A percentile compares a stretch with the other conserved stretches of the same genome.
Evolutionary conservation across 495 filamentous ascomycete species (phyloP).

Genomic region (Penicillium cosmopolitanum): DNA sequence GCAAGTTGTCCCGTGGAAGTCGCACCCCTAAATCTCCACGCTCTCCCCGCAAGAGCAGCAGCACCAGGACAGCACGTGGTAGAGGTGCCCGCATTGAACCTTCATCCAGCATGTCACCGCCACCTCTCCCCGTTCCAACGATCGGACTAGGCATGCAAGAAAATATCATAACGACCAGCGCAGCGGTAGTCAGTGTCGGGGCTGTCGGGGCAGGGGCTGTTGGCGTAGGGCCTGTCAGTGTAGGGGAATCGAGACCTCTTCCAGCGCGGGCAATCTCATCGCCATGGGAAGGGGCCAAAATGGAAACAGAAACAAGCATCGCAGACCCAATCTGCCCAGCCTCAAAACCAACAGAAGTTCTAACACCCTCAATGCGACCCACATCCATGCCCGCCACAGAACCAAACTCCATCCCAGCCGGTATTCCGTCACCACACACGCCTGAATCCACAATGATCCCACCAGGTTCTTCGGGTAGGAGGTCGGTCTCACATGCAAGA

Average conservation of each 20-base stretch:
- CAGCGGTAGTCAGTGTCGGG: neutral
- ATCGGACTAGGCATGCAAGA: neutral
- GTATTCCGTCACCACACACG: constrained; percentile 26
- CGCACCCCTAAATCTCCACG: constrained; percentile 29
- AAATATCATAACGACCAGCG: neutral
- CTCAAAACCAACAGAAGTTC: constrained; percentile 1
- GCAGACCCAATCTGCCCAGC: constrained; percentile 1
- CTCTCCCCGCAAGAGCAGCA: constrained; percentile 26
- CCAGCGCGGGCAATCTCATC: neutral
- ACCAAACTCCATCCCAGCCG: constrained; percentile 10
- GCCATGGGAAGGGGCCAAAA: neutral
- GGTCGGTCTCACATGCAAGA: constrained; percentile 16
- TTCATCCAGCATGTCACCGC: constrained; percentile 15
- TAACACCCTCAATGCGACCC: constrained; percentile 6
- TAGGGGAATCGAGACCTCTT: too few species aligned
- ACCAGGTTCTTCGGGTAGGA: constrained; percentile 11
- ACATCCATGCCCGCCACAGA: constrained; percentile 7
- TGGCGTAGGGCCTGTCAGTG: too few species aligned
- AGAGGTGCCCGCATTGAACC: constrained; percentile 7
- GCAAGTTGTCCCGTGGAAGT: constrained; percentile 20
- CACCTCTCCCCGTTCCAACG: constrained; percentile 10
- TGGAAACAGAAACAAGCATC: constrained; percentile 3
- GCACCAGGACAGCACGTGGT: constrained; percentile 12
- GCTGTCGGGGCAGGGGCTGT: too few species aligned
- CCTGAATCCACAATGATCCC: constrained; percentile 15